Evolutionary conservation across 2,329 filamentous ascomycete species (phyloP), one percentile per base, ranked within the genome.

Genomic region (Cytospora piceae): DNA sequence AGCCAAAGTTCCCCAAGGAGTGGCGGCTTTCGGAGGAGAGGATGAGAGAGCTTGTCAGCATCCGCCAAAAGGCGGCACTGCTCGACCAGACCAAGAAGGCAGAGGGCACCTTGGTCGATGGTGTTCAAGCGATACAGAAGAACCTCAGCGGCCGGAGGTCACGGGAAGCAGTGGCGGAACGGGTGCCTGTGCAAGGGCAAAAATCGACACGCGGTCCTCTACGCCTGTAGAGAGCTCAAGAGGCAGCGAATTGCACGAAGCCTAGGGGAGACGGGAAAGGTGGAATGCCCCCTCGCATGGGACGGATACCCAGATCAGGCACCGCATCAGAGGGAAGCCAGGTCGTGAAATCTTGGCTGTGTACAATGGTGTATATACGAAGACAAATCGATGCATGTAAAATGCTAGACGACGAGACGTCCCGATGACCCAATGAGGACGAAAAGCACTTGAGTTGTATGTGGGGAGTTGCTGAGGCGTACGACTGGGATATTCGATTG

Each of bases 11-110:
- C 77, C 95, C 95, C 2, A 84, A 87, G 71, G 86, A 88, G 71
- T 99, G 95, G 95, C 86, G 85, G 66, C 79, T 99, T 83, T 94
- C 90, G 2, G 79, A 86, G 56, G 82, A 91, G 78, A 84, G 92
- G 69, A 85, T 83, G 74, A 75, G 80, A 73, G 83, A 90, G 77
- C 80, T 97, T 59, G 84, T 87, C n/a, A 82, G 81, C 52, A 79
- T 82, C 67, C 85, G 93, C 61, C 75, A 81, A 67, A 75, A 83
- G 73, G 74, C 80, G 27, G 74, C 83, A 59, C 71, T 83, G 66
- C 76, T 82, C 32, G 90, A 94, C 70, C 77, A 83, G 67, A 68
- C 79, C 72, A 85, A 79, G 73, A 77, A 78, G 64, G 77, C 87
- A 61, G 77, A 82, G 20, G 87, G 87, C 22, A 74, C 75, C 65